These are phyloP conservation scores for Apophysomyces sp. DNA, from an alignment of 371 early-diverging fungal genomes.

Conservation along the genomic window DNA sequence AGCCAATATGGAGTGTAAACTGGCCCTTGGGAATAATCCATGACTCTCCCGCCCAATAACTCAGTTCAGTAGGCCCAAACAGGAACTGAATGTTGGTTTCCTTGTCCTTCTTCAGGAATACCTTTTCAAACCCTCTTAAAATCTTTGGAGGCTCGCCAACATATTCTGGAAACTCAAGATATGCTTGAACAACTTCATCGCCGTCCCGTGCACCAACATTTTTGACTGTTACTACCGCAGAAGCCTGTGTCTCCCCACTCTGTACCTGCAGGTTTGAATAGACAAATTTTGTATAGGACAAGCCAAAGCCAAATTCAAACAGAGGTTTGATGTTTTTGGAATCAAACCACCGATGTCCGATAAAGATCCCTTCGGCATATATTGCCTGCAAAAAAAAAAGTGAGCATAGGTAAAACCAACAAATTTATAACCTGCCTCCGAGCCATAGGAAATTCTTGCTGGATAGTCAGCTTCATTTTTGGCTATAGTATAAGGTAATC, in stretches of 20 bases:
- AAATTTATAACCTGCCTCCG: background rate
- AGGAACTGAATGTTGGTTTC: conserved; percentile 29
- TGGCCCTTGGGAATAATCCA: conserved; percentile 50
- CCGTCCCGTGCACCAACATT: conserved; percentile 57
- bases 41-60: conserved; percentile 35
- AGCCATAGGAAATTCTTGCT: conserved; percentile 23
- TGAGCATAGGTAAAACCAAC: background rate
- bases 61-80: conserved; percentile 35
- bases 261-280: conserved; percentile 33
- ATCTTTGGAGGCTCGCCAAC: conserved; percentile 51
- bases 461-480: conserved; percentile 37
- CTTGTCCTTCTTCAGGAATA: conserved; percentile 25
- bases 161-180: conserved; percentile 51
- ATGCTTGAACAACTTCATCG: conserved; percentile 59
- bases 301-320: conserved; percentile 62
- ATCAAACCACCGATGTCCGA: conserved; percentile 62
- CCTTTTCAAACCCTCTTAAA: conserved; percentile 56
- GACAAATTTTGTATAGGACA: conserved; percentile 62
- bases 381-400: conserved; percentile 18
- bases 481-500: conserved; percentile 62
- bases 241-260: conserved; percentile 9
- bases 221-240: conserved; percentile 33
- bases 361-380: conserved; percentile 54
- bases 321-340: conserved; percentile 45
- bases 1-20: conserved; percentile 46